A percentile compares a stretch with the other conserved stretches of the same genome.
phyloP scores from a whole-genome alignment of 371 early-diverging fungal genomes.

The Capillidium heterosporum region DNA sequence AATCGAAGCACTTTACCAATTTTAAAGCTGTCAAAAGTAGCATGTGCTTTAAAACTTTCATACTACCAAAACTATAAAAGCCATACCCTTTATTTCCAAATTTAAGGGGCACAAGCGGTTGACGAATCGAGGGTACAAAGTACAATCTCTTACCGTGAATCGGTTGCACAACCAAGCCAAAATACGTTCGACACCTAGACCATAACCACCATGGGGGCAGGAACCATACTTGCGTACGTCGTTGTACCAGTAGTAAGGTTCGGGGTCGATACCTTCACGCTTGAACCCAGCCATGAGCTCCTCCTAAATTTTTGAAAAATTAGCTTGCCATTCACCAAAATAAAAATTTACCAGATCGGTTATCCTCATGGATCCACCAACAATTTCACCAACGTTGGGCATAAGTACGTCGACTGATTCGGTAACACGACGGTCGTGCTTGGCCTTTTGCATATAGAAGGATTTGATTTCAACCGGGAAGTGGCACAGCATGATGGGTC shows the following conservation, averaged over 20 bases:
- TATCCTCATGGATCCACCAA: conserved; percentile 99
- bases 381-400: conserved; percentile 99
- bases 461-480: conserved; percentile 98
- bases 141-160: conserved; percentile 82
- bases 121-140: conserved; percentile 92
- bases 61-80: too few relatives aligned
- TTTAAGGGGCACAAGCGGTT: conserved; percentile 76
- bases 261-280: conserved; percentile 91
- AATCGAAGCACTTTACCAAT: too few relatives aligned
- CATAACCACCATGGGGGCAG: conserved; percentile 97
- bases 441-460: conserved; percentile 97
- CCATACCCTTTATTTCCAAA: too few relatives aligned
- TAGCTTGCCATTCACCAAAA: neutral
- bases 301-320: conserved; percentile 17
- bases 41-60: too few relatives aligned
- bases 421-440: conserved; percentile 69
- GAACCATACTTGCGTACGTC: conserved; percentile 99
- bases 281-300: conserved; percentile 89
- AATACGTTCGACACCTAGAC: conserved; percentile 98
- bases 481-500: conserved; percentile 91
- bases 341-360: conserved; percentile 46
- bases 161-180: conserved; percentile 95
- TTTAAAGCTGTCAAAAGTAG: too few relatives aligned
- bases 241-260: conserved; percentile 98
- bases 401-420: conserved; percentile 97